phyloP scores from a whole-genome alignment of 169 alveolate genomes.

The Eimeria falciformis region DNA sequence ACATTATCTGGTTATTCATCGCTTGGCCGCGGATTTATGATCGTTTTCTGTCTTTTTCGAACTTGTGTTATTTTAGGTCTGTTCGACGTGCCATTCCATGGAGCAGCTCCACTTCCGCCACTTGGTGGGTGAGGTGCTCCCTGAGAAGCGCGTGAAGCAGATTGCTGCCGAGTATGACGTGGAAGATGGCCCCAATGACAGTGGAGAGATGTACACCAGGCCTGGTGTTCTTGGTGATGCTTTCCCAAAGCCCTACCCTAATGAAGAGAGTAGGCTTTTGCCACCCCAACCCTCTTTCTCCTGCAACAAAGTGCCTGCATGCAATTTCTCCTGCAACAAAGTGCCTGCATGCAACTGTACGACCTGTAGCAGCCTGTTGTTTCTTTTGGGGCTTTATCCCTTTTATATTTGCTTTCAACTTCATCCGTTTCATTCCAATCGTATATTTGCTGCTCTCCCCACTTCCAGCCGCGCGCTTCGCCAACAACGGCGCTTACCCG shows the following conservation, averaged over 20 bases:
- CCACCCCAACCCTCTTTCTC: no score
- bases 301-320: no score
- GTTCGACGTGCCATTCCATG: constrained; percentile 93
- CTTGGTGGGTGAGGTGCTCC: constrained; percentile 90
- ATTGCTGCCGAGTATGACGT: constrained; percentile 91
- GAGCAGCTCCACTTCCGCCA: constrained; percentile 89
- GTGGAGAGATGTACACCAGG: constrained; percentile 91
- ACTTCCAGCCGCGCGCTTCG: constrained; percentile 93
- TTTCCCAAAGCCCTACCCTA: constrained; percentile 91
- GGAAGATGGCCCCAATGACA: constrained; percentile 91
- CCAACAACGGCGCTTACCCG: constrained; percentile 97
- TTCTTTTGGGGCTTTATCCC: neutral
- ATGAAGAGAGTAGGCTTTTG: constrained; percentile 83
- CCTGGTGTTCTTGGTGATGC: constrained; percentile 91
- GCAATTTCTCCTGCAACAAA: no score
- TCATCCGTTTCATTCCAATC: neutral
- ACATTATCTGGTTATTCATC: no score
- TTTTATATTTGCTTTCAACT: neutral
- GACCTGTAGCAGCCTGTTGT: neutral
- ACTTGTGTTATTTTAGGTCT: constrained; percentile 63
- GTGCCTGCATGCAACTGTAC: neutral
- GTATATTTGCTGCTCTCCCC: constrained; percentile 5
- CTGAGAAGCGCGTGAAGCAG: constrained; percentile 89
- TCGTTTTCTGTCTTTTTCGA: neutral
- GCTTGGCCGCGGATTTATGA: no score